A percentile compares a stretch with the other conserved stretches of the same genome.
Evolutionary conservation across 140 eudicot species (phyloP).

Genomic region (Oenanthe javanica): DNA sequence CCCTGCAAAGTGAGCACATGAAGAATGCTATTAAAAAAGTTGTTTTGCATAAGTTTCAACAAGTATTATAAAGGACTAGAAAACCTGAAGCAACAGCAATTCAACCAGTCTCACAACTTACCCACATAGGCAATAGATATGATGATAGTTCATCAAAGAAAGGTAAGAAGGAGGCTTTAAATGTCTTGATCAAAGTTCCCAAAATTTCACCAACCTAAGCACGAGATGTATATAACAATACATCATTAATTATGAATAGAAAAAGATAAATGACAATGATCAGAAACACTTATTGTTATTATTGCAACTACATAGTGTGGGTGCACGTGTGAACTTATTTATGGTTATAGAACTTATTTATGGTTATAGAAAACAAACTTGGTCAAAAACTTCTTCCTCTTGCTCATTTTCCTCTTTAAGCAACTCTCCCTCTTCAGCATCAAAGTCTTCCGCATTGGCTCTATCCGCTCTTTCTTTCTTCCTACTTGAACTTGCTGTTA

Average conservation of each 20-base stretch:
- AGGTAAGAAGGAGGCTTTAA: slow-evolving; percentile 83
- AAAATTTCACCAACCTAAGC: slow-evolving; percentile 82
- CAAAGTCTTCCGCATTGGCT: slow-evolving; percentile 96
- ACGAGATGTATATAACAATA: not conserved
- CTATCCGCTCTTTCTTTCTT: slow-evolving; percentile 88
- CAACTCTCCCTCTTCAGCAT: slow-evolving; percentile 92
- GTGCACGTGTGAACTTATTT: not conserved
- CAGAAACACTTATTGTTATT: not conserved
- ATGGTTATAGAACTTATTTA: not conserved
- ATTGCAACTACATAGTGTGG: not conserved
- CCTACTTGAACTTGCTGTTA: slow-evolving; percentile 97
- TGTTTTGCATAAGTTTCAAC: not conserved
- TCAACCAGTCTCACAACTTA: slow-evolving; percentile 30
- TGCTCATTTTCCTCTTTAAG: slow-evolving; percentile 98
- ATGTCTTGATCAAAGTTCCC: slow-evolving; percentile 95
- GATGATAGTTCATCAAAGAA: slow-evolving; percentile 95
- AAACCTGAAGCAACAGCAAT: not conserved
- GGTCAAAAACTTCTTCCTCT: slow-evolving; percentile 99
- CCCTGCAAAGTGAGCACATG: slow-evolving; percentile 41
- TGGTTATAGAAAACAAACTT: slow-evolving; percentile 32
- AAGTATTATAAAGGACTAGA: not conserved
- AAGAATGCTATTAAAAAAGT: not conserved
- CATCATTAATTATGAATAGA: not conserved
- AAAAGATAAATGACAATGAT: not conserved
- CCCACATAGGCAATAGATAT: slow-evolving; percentile 99